Base-by-base conservation (phyloP, 192 early-diverging fungal species). In the Thamnidium elegans region DNA sequence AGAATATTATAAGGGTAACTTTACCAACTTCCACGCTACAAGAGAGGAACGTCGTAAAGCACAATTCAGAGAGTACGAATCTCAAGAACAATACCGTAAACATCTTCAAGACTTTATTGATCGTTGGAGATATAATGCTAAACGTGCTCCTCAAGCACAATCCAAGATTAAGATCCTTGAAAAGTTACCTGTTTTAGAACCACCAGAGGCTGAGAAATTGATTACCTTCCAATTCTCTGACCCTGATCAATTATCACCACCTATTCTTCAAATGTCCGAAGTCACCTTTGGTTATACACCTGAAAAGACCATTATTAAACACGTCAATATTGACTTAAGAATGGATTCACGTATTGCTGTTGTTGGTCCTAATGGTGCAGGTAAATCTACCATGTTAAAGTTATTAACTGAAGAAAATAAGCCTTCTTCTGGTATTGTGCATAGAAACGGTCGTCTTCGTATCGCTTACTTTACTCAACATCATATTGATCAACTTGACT, bases 71-170 rank as follows among this genome's bases (percentile, higher is more conserved):
- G 97, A 99, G 75, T 99, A 98, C 73, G 94, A 99, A 80, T 85
- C 94, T 31, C 97, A 99, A 78, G 77, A 95, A 69, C 85, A 92
- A 73, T 93, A 94, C 75, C 89, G 94, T 21, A 85, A 93, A 69
- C 95, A 99, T 75, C 76, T 98, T 77, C 96, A 99, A 65, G 97
- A 91, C 13, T 99, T 97, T 70, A 97, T 99, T 72, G 97, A 98
- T 70, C 86, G 94, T 39, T 99, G 97, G 97, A 81, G 97, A 69
- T 99, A 99, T 75, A 99, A 99, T 73, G 94, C 97, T 34, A 99
- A 97, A 65, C 85, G 93, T 45, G 93, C 91, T 36, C 90, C 97
- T 9, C 96, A 98, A 76, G 97, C 97, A 7, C 97, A 99, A 78
- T 88, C 84, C 69, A 97, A 95, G 81, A 91, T 99, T 73, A 99